Evolutionary conservation across 805 yeast genomes (phyloP).

Genomic region (Ogataea paraovalis): DNA sequence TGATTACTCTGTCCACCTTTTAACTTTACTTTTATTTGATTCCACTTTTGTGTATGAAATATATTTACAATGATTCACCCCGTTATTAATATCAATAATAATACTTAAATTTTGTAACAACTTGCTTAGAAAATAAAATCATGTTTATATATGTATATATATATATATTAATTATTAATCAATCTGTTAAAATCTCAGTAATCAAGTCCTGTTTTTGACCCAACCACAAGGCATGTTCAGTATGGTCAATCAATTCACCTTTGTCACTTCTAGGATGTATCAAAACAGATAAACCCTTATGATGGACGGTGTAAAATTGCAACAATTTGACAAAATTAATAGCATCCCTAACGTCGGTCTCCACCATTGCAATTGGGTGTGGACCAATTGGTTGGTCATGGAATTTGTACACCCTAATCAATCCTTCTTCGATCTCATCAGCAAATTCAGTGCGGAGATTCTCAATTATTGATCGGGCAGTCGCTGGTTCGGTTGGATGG

Average conservation of each 20-base stretch:
- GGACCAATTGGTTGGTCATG: slow-evolving; percentile 54
- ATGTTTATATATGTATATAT: no score
- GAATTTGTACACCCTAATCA: slow-evolving; percentile 39
- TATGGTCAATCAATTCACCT: slow-evolving; percentile 46
- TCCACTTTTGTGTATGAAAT: not conserved
- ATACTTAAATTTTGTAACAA: not conserved
- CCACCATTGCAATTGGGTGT: slow-evolving; percentile 58
- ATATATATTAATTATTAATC: not conserved
- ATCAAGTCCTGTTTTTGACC: slow-evolving; percentile 33
- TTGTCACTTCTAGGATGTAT: slow-evolving; percentile 48
- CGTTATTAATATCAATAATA: not conserved
- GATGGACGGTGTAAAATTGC: slow-evolving; percentile 50
- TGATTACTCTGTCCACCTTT: not conserved
- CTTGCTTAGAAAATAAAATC: not conserved
- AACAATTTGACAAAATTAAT: slow-evolving; percentile 41
- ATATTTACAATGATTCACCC: not conserved
- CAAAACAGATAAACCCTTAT: slow-evolving; percentile 47
- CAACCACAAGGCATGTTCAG: slow-evolving; percentile 53
- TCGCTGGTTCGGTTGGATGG: slow-evolving; percentile 31
- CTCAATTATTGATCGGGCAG: slow-evolving; percentile 25
- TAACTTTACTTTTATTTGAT: not conserved
- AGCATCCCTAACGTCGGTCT: slow-evolving; percentile 46
- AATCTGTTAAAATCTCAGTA: slow-evolving; percentile 4
- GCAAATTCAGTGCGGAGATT: slow-evolving; percentile 23
- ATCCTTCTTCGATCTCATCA: slow-evolving; percentile 33